These are phyloP conservation scores for Aegilops sharonensis DNA, from an alignment of 176 grass and related monocot genomes.

Conservation along the genomic window DNA sequence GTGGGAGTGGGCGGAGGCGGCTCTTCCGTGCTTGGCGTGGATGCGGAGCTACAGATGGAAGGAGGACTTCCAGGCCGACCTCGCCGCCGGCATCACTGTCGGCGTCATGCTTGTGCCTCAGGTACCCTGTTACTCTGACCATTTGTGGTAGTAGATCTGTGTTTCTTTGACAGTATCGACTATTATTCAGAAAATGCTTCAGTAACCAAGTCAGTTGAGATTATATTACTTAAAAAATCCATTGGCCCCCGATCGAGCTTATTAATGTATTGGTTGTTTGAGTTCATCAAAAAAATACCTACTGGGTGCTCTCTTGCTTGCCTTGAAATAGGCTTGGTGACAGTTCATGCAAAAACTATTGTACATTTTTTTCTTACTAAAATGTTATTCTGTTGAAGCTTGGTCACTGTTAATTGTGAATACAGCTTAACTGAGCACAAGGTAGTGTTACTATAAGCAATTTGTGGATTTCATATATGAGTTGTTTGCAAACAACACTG, in stretches of 20 bases:
- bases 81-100: conserved; percentile 86
- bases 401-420: background rate
- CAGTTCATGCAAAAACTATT: background rate
- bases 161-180: background rate
- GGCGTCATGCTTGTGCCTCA: conserved; percentile 98
- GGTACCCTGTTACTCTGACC: conserved; percentile 26
- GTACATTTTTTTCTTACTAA: background rate
- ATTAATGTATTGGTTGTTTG: background rate
- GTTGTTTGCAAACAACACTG: background rate
- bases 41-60: conserved; percentile 67
- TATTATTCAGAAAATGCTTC: background rate
- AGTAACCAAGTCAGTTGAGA: background rate
- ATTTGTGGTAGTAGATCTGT: conserved; percentile 4
- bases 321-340: background rate
- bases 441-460: background rate
- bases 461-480: background rate
- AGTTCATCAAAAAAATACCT: background rate
- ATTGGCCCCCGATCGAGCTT: background rate
- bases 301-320: background rate
- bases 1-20: conserved; percentile 54
- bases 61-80: conserved; percentile 73
- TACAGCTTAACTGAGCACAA: conserved; percentile 18
- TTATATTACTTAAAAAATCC: background rate
- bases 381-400: background rate
- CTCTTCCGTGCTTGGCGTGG: conserved; percentile 69